Percentiles rank a stretch among this genome's conserved stretches.
These are phyloP conservation scores for Chrysophaeum taylorii DNA, from an alignment of 352 stramenopile genomes.

Conservation along the genomic window DNA sequence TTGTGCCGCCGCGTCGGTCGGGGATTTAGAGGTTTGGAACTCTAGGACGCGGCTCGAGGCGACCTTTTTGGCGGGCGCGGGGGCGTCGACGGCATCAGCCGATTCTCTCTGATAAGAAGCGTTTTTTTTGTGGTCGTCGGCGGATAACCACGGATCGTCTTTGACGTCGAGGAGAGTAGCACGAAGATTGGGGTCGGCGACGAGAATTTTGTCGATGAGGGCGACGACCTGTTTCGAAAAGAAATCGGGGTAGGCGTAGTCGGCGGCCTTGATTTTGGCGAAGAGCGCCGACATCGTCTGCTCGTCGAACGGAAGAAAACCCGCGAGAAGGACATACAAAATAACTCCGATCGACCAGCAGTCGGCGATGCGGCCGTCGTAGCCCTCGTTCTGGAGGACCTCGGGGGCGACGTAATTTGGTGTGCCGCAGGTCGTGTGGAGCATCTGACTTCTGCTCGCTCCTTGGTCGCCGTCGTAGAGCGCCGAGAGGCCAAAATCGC, in stretches of 20 bases:
- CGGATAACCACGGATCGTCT: slow-evolving; percentile 64
- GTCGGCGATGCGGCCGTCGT: slow-evolving; percentile 76
- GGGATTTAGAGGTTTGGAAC: neutral
- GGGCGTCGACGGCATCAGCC: too few species aligned
- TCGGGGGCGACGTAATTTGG: slow-evolving; percentile 85
- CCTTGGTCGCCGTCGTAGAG: slow-evolving; percentile 56
- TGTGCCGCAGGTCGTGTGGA: slow-evolving; percentile 89
- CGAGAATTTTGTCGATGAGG: slow-evolving; percentile 59
- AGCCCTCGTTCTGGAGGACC: slow-evolving; percentile 48
- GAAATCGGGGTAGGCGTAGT: slow-evolving; percentile 78
- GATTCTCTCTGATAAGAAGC: too few species aligned
- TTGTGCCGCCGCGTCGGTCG: too few species aligned
- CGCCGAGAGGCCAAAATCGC: slow-evolving; percentile 95
- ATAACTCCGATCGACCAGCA: slow-evolving; percentile 98
- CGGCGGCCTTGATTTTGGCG: slow-evolving; percentile 87
- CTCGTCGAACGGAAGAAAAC: slow-evolving; percentile 41
- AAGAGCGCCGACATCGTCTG: slow-evolving; percentile 82
- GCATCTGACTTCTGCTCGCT: slow-evolving; percentile 55
- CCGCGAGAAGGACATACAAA: slow-evolving; percentile 80
- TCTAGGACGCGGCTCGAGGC: neutral
- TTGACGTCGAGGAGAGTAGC: slow-evolving; percentile 73
- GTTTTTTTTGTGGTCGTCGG: too few species aligned
- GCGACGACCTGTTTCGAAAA: slow-evolving; percentile 29
- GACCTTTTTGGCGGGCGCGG: neutral
- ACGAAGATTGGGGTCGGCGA: slow-evolving; percentile 74